phyloP scores from a whole-genome alignment of 2,329 filamentous ascomycete species.

The Xylaria digitata region DNA sequence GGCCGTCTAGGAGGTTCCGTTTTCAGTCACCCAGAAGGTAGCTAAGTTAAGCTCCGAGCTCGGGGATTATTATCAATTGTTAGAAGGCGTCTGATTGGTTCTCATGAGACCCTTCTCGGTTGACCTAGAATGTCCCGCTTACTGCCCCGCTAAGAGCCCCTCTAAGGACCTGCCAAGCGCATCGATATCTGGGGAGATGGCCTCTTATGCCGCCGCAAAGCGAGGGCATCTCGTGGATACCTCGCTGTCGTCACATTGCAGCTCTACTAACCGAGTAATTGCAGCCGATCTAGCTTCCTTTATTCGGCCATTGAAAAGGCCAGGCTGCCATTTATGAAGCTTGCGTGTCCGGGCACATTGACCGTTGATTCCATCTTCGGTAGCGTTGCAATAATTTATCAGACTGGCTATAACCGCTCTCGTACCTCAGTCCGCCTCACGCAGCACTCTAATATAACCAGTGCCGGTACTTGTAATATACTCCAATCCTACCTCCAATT shows the following conservation, averaged over 20 bases:
- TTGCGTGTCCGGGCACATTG: constrained; percentile 13
- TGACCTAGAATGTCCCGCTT: constrained; percentile 23
- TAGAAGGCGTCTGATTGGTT: constrained; percentile 25
- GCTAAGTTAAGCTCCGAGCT: constrained; percentile 27
- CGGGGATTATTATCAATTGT: constrained; percentile 22
- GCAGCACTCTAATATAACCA: background rate
- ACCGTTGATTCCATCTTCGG: background rate
- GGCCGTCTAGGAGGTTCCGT: too few species aligned
- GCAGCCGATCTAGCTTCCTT: constrained; percentile 32
- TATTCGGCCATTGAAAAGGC: constrained; percentile 31
- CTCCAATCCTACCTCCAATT: background rate
- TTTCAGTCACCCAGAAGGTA: background rate
- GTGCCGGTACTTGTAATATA: background rate
- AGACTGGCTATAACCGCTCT: background rate
- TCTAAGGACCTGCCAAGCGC: constrained; percentile 16
- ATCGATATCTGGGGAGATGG: constrained; percentile 9
- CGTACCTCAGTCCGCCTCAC: background rate
- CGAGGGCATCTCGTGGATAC: constrained; percentile 18
- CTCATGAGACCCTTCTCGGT: constrained; percentile 2
- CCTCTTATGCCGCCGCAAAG: constrained; percentile 42
- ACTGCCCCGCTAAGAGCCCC: constrained; percentile 28
- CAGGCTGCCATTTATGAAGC: constrained; percentile 24
- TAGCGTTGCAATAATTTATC: background rate
- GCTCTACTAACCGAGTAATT: constrained; percentile 30
- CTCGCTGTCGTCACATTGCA: constrained; percentile 19